Evolutionary conservation across 2,329 filamentous ascomycete species (phyloP), one percentile per base, ranked within the genome.

Genomic region (Ceratocystis alfenasii): DNA sequence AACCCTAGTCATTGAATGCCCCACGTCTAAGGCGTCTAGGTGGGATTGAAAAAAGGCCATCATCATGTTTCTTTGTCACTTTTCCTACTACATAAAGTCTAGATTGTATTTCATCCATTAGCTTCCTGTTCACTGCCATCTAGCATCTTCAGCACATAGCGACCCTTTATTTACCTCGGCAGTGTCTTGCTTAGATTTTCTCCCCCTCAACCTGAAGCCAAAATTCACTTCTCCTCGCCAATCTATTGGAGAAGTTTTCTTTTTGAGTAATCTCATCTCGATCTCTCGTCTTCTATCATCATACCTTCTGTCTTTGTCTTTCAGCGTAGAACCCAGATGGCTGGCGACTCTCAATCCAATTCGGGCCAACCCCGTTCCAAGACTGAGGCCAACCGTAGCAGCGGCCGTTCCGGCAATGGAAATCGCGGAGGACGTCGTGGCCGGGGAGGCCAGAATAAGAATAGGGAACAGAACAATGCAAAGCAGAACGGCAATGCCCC

Each of bases 291-390:
- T 53, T 53, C 20, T 25, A 15, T 53, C 48, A 12, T 41, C 48
- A 50, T 36, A 33, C 4, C 5, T 7, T 36, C 53, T 59, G 36
- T 33, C 55, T 59, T 17, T 30, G 20, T 33, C 55, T 33, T 59
- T n/a, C 28, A 33, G 17, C 30, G 30, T 33, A 59, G 55, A 15
- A 25, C 10, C 28, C 55, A 59, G 22, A 67, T 67, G 66, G 17
- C 63, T 65, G 53, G 63, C 36, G 48, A 65, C 50, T 62, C 57
- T 44, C 66, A 65, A 25, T 46, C 62, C 64, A 44, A 36, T 5
- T 36, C 41, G 33, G 63, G 55, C 1, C 36, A 65, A 12, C 7
- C 57, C 22, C 64, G 59, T 17, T n/a, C 57, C 25, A 66, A 62
- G 20, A 33, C 57, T 25, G 53, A 62, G n/a, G 45, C 45, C 44